Base-by-base conservation (phyloP, 2,329 filamentous ascomycete genomes). In the Exophiala spinifera region DNA sequence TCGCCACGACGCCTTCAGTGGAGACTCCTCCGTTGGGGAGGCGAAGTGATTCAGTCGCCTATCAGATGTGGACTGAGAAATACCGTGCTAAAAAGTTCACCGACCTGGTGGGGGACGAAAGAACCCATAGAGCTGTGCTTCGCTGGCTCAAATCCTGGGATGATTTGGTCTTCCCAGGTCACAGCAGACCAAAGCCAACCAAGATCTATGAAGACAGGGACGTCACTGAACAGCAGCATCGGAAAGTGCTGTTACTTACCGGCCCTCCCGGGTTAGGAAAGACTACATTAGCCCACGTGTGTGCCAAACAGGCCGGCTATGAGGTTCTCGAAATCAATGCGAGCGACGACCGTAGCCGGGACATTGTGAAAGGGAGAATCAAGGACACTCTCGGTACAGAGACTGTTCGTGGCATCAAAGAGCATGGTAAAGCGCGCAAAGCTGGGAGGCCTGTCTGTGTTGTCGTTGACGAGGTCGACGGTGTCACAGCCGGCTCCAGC, bases 241-340 rank as follows among this genome's bases (percentile, higher is more conserved):
- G 87, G 57, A 97, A 96, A 69, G 90, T 99, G 6, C 73, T 99
- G 10, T 81, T 99, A 66, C 76, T 99, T 14, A 91, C 92, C 1
- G 95, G 94, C 0, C 91, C 94, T 0, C 94, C 94, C 0, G 94
- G 94, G 1, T 76, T 99, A 10, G 94, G 94, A 23, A 99, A 99
- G 75, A 99, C 94, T 0, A 99, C 94, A 0, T 72, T 99, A 45
- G 94, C 94, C 1, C 94, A 99, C 71, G 94, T 99, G 0, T 97
- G 94, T 68, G 95, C 95, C 0, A 86, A 80, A 63, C 94, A 99
- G 72, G 94, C 94, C 4, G 94, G 94, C 0, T 99, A 99, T 65
- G 94, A 97, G 66, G 88, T 95, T 1, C 82, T 97, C 67, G 94
- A 99, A 69, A 95, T 99, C 72, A 99, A 99, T 65, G 94, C 95